Evolutionary conservation across 495 filamentous ascomycete species (phyloP).

Genomic region (Penicillium dipodomyicola): DNA sequence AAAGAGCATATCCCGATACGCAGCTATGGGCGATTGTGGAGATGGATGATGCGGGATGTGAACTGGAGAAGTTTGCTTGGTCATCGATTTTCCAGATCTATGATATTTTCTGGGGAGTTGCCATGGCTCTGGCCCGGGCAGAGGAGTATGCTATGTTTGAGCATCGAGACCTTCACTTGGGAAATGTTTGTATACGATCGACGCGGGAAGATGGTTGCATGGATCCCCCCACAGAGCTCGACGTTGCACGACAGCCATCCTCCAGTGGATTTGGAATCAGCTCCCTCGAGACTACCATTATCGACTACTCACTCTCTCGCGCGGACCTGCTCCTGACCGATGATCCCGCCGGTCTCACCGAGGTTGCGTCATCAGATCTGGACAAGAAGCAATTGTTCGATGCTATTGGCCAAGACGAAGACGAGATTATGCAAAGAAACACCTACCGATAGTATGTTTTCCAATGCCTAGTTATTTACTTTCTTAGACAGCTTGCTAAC

Average conservation of each 20-base stretch:
- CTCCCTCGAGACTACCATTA: conserved; percentile 72
- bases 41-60: conserved; percentile 80
- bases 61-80: conserved; percentile 63
- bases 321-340: conserved; percentile 40
- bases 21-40: conserved; percentile 82
- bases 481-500: conserved; percentile 16
- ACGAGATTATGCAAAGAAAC: conserved; percentile 40
- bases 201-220: conserved; percentile 37
- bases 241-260: conserved; percentile 28
- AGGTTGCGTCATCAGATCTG: conserved; percentile 46
- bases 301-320: conserved; percentile 87
- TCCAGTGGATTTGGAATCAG: conserved; percentile 62
- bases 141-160: conserved; percentile 75
- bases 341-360: conserved; percentile 23
- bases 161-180: conserved; percentile 86
- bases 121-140: conserved; percentile 71
- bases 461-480: background rate
- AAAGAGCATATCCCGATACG: conserved; percentile 56
- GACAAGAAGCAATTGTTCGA: conserved; percentile 50
- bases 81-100: conserved; percentile 62
- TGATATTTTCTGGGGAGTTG: conserved; percentile 82
- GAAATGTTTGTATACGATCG: conserved; percentile 74
- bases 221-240: conserved; percentile 33
- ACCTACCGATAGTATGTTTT: conserved; percentile 44
- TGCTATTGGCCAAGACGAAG: conserved; percentile 43